Conservation (phyloP, 2,329 filamentous ascomycete genomes). For the Cladosporium sp. region DNA sequence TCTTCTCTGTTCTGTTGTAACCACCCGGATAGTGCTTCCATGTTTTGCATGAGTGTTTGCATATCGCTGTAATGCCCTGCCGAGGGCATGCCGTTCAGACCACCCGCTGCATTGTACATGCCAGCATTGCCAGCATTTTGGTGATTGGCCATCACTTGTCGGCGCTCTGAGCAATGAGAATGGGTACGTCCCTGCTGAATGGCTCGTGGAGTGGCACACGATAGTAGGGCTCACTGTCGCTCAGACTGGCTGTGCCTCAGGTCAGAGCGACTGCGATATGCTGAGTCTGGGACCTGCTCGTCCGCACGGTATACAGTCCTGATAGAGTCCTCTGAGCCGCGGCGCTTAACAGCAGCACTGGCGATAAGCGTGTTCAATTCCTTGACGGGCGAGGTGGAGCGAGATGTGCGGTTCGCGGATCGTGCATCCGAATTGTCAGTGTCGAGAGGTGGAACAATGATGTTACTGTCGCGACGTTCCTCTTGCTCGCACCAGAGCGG, state of each 20-base stretch:
- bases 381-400: not conserved
- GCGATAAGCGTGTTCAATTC: not conserved
- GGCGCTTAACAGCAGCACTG: not conserved
- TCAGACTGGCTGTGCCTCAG: not conserved
- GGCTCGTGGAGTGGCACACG: not conserved
- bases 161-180: not conserved
- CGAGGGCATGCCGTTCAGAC: constrained; percentile 30
- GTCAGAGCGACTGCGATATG: constrained; percentile 8
- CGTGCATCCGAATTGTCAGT: no score
- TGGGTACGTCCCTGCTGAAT: not conserved
- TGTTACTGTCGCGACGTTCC: not conserved
- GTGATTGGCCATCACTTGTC: constrained; percentile 22
- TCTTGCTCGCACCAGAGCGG: not conserved
- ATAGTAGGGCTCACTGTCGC: not conserved
- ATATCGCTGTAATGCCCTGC: constrained; percentile 37
- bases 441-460: not conserved
- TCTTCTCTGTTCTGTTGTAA: constrained; percentile 34
- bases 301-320: constrained; percentile 6
- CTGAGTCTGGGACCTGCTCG: constrained; percentile 5
- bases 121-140: constrained; percentile 24
- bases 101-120: constrained; percentile 20
- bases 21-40: constrained; percentile 32
- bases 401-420: not conserved
- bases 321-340: constrained; percentile 7
- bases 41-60: constrained; percentile 34